Evolutionary conservation across 495 filamentous ascomycete species (phyloP).

Genomic region (Cercophora samala): DNA sequence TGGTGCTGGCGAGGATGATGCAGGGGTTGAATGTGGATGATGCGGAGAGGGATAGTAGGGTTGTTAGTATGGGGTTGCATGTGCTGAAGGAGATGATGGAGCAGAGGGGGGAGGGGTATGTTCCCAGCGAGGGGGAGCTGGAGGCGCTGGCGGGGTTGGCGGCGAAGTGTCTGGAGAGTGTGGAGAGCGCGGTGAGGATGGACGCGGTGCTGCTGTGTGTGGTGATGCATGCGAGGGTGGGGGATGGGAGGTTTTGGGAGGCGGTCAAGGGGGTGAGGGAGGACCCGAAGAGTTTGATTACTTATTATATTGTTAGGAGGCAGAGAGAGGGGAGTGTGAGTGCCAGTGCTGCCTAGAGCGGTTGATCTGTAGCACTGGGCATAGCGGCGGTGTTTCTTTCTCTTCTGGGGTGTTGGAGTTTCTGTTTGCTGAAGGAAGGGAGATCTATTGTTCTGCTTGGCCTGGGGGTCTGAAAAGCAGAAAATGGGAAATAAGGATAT

Average conservation of each 20-base stretch:
- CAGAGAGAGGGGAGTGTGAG: conserved; percentile 42
- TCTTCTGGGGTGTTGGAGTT: background rate
- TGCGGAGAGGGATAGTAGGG: conserved; percentile 22
- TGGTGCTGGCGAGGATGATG: conserved; percentile 46
- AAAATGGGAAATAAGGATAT: background rate
- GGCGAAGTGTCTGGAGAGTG: conserved; percentile 60
- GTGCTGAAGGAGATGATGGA: conserved; percentile 54
- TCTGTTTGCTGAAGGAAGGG: background rate
- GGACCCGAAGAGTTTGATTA: conserved; percentile 69
- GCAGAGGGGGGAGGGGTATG: conserved; percentile 33
- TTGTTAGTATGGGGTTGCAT: conserved; percentile 59
- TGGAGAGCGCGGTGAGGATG: conserved; percentile 74
- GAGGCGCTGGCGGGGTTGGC: conserved; percentile 53
- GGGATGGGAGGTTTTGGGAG: conserved; percentile 63
- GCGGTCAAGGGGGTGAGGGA: conserved; percentile 59
- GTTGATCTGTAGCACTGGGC: no score
- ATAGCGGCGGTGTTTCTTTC: background rate
- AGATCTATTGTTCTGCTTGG: background rate
- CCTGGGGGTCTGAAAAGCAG: background rate
- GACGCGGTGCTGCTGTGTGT: conserved; percentile 76
- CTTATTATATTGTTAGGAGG: conserved; percentile 75
- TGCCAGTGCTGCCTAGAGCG: background rate
- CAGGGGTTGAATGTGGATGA: conserved; percentile 35
- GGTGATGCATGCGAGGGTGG: conserved; percentile 64
- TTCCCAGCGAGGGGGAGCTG: conserved; percentile 44